These are phyloP conservation scores for Phytomonas sp. DNA, from an alignment of 208 protist genomes.

Conservation along the genomic window DNA sequence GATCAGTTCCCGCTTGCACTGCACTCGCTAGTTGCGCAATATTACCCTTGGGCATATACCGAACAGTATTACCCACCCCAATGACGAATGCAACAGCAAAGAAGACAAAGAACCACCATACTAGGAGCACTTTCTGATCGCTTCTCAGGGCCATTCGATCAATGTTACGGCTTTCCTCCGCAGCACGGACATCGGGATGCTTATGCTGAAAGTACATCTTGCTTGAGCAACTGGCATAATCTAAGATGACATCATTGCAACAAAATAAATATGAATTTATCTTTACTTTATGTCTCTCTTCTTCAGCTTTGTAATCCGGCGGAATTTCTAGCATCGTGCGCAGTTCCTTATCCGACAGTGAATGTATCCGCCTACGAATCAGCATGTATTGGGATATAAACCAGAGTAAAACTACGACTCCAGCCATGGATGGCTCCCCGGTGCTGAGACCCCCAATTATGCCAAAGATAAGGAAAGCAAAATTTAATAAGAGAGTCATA, in stretches of 20 bases:
- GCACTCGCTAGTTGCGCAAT: conserved; percentile 26
- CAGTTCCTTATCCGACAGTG: conserved; percentile 45
- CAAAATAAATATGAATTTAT: conserved; percentile 76
- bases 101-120: conserved; percentile 82
- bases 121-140: conserved; percentile 68
- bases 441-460: conserved; percentile 38
- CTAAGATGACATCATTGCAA: conserved; percentile 57
- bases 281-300: conserved; percentile 16
- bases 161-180: conserved; percentile 43
- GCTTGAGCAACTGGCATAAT: conserved; percentile 63
- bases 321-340: conserved; percentile 24
- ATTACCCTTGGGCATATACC: conserved; percentile 32
- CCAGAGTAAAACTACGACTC: conserved; percentile 49
- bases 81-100: conserved; percentile 66
- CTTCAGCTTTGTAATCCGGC: conserved; percentile 15
- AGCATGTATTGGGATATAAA: conserved; percentile 62
- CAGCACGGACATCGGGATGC: conserved; percentile 63
- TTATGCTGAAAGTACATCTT: conserved; percentile 60
- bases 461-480: conserved; percentile 40
- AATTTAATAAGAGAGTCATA: conserved; percentile 38
- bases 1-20: conserved; percentile 14
- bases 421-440: conserved; percentile 17
- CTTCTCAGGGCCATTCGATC: conserved; percentile 50
- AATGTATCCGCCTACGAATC: conserved; percentile 64
- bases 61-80: conserved; percentile 44